phyloP scores from a whole-genome alignment of 2,329 filamentous ascomycete genomes.

The Fusarium sp. region DNA sequence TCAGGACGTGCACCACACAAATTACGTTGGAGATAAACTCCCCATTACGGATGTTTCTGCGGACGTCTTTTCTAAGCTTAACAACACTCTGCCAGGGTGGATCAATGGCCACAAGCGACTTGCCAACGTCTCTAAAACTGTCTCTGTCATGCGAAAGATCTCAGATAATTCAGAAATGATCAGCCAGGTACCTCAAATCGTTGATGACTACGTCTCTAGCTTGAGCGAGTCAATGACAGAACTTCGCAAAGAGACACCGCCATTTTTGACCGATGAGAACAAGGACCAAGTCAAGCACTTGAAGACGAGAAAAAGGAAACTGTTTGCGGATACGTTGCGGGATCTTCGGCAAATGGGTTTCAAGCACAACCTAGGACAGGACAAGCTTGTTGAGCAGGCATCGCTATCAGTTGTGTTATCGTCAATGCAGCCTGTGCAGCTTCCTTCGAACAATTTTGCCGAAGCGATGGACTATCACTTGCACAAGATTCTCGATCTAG shows the following conservation, averaged over 20 bases:
- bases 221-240: constrained; percentile 76
- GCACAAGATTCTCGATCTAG: constrained; percentile 81
- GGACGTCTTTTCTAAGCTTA: constrained; percentile 36
- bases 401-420: constrained; percentile 78
- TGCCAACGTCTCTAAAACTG: constrained; percentile 75
- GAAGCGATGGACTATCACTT: constrained; percentile 75
- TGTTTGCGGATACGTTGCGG: constrained; percentile 90
- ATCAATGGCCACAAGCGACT: constrained; percentile 71
- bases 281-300: constrained; percentile 86
- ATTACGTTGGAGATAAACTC: constrained; percentile 2
- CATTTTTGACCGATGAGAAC: constrained; percentile 85
- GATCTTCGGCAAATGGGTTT: constrained; percentile 90
- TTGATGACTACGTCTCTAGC: constrained; percentile 76
- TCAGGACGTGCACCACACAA: constrained; percentile 46
- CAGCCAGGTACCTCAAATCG: constrained; percentile 67
- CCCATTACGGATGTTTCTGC: constrained; percentile 17
- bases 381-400: constrained; percentile 78
- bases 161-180: constrained; percentile 63
- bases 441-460: constrained; percentile 41
- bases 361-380: constrained; percentile 81
- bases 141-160: constrained; percentile 78
- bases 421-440: constrained; percentile 57
- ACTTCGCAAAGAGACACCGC: constrained; percentile 85
- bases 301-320: constrained; percentile 88
- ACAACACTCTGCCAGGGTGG: constrained; percentile 52